A percentile compares a stretch with the other conserved stretches of the same genome.
Evolutionary conservation across 148 eudicot species (phyloP).

Genomic region (Rhododendron williamsianum): DNA sequence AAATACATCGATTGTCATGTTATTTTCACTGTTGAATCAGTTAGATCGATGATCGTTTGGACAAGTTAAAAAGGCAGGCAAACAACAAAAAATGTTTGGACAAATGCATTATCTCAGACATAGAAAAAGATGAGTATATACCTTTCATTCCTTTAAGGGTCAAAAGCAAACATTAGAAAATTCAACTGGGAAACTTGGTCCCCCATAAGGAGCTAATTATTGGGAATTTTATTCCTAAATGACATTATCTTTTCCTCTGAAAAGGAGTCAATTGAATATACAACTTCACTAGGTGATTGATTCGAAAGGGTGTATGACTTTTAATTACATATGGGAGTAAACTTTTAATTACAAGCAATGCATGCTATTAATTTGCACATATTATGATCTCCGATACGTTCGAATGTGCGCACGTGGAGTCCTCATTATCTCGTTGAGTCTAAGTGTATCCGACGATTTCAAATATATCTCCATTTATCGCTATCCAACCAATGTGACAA

Average conservation of each 20-base stretch:
- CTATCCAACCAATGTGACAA: too few species aligned
- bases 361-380: neutral
- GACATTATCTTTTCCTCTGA: constrained; percentile 13
- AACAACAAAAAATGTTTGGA: constrained; percentile 1
- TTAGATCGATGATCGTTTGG: neutral
- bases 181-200: constrained; percentile 9
- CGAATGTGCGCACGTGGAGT: neutral
- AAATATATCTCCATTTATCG: neutral
- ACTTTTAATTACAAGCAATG: neutral
- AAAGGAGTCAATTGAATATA: constrained; percentile 4
- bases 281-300: constrained; percentile 11
- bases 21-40: neutral
- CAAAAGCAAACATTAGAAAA: constrained; percentile 21
- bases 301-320: constrained; percentile 11
- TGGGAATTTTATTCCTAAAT: constrained; percentile 18
- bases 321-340: neutral
- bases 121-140: neutral
- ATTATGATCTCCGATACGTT: neutral
- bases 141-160: neutral
- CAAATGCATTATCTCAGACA: constrained; percentile 9
- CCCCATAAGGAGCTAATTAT: constrained; percentile 22
- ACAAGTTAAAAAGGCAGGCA: neutral
- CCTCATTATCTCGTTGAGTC: neutral
- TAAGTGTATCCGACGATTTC: neutral
- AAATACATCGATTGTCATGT: neutral